Evolutionary conservation across 129 eudicot genomes (phyloP), one percentile per base, ranked within the genome.

Genomic region (Lactuca saligna): DNA sequence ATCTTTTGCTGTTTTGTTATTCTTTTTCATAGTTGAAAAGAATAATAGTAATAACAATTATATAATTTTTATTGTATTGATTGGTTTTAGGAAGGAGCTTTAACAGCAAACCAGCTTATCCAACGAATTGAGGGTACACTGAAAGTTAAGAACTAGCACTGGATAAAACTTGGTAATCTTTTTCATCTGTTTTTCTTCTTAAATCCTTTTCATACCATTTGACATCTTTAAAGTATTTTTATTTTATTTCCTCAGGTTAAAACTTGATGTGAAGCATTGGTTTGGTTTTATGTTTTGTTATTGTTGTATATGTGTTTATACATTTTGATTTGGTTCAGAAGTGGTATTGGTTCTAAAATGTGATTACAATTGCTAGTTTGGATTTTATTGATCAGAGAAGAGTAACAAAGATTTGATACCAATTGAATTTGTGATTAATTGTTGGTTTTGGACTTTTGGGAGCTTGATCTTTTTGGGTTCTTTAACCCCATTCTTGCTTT

Each of bases 81-180:
- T 14, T 58, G 29, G 59, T 68, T 76, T 50, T 84, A 91, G 97
- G 97, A 91, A 85, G 97, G 97, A 66, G 97, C 97, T 38, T 59
- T 91, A 83, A 63, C 75, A 34, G 93, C 96, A 60, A 80, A 80
- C 54, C 86, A 79, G 77, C 83, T 89, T 59, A 78, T 84, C 46
- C 72, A 86, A 72, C 90, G 93, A 49, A 78, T 89, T 16, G 94
- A 82, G 78, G 49, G 85, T 60, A 63, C 86, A 49, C 51, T 49
- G 9, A 59, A 46, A 50, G 68, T 71, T 60, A 25, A 60, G 20
- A 66, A 32, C 33, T 66, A 49, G 71, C 12, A 29, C 32, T 51
- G 51, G 69, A 42, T 42, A 42, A 8, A 42, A 42, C 49, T 9
- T 42, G 49, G 49, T 42, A 42, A 42, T 8, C 49, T 3, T 42